phyloP scores from a whole-genome alignment of 2,329 filamentous ascomycete species.

The Pseudofabraea citricarpa region DNA sequence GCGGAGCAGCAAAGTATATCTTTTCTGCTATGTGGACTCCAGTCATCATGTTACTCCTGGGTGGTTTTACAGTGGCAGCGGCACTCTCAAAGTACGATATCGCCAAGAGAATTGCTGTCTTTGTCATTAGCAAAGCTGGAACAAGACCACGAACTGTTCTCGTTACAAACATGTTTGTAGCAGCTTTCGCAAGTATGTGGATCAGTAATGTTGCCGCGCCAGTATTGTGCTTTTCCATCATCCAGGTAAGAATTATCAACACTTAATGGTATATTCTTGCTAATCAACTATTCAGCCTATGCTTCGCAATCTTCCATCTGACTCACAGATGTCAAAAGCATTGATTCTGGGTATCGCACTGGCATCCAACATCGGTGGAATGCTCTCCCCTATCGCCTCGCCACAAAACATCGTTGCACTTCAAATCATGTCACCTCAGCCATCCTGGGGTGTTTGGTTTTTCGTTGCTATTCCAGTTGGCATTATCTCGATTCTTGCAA shows the following conservation, averaged over 20 bases:
- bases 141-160: slow-evolving; percentile 85
- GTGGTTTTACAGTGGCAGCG: slow-evolving; percentile 92
- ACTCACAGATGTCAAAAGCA: slow-evolving; percentile 91
- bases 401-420: slow-evolving; percentile 97
- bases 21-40: slow-evolving; percentile 99
- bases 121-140: slow-evolving; percentile 93
- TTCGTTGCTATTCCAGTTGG: slow-evolving; percentile 93
- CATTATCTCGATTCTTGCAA: slow-evolving; percentile 78
- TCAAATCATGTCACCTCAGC: slow-evolving; percentile 88
- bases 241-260: slow-evolving; percentile 58
- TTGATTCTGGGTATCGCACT: slow-evolving; percentile 93
- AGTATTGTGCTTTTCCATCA: slow-evolving; percentile 95
- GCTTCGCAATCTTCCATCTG: slow-evolving; percentile 83
- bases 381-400: slow-evolving; percentile 93
- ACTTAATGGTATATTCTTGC: background rate
- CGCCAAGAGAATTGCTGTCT: slow-evolving; percentile 93
- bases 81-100: slow-evolving; percentile 97
- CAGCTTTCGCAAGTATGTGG: slow-evolving; percentile 97
- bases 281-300: slow-evolving; percentile 58
- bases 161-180: slow-evolving; percentile 97
- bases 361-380: slow-evolving; percentile 91
- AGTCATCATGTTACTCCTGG: slow-evolving; percentile 95
- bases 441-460: slow-evolving; percentile 96
- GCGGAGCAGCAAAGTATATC: slow-evolving; percentile 75
- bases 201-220: slow-evolving; percentile 98